Percentiles rank a stretch among this genome's conserved stretches.
These are phyloP conservation scores for Malus sieversii DNA, from an alignment of 306 rosid species.

Conservation along the genomic window DNA sequence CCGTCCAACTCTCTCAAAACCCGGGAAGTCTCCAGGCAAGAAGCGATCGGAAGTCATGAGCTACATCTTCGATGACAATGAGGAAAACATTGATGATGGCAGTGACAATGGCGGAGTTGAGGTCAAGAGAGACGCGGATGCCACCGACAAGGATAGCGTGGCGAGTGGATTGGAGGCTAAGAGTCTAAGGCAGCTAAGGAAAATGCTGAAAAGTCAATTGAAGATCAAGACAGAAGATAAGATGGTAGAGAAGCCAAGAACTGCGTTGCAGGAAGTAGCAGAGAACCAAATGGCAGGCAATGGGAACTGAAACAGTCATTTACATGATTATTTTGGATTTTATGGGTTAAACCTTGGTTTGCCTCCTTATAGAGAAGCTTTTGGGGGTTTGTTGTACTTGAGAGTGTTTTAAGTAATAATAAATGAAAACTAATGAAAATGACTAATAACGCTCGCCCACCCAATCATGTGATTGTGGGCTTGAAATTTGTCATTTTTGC, in stretches of 20 bases:
- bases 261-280: conserved; percentile 59
- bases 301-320: conserved; percentile 7
- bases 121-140: conserved; percentile 9
- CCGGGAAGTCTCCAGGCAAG: conserved; percentile 15
- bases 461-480: background rate
- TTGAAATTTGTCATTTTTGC: background rate
- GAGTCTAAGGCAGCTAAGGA: conserved; percentile 52
- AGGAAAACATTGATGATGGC: background rate
- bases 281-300: conserved; percentile 37
- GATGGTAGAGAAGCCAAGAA: conserved; percentile 46
- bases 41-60: background rate
- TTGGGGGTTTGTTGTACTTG: background rate
- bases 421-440: no score
- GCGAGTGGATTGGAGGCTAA: background rate
- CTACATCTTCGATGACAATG: conserved; percentile 11
- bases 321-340: background rate
- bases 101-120: conserved; percentile 2
- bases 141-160: background rate
- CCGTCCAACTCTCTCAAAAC: conserved; percentile 23
- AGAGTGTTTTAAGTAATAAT: background rate
- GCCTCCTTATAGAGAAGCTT: background rate
- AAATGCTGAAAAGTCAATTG: conserved; percentile 26
- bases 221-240: background rate
- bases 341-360: conserved; percentile 29
- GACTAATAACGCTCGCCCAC: background rate